Evolutionary conservation across 1,284 basidiomycete genomes (phyloP), one percentile per base, ranked within the genome.

Genomic region (Marasmius tenuissimus): DNA sequence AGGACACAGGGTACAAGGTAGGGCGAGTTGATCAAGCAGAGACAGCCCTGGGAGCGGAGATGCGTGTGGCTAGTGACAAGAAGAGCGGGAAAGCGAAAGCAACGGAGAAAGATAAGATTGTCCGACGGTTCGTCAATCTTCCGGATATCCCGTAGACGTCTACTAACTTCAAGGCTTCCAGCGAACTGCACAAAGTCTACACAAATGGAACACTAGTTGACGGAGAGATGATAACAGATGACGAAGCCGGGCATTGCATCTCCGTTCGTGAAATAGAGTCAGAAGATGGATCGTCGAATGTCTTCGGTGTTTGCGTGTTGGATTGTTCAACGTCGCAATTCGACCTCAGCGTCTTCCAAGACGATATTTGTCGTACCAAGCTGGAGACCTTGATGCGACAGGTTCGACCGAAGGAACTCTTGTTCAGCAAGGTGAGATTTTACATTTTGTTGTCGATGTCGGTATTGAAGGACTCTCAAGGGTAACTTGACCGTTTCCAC

Each of bases 141-240:
- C 16, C 14, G 20, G 39, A 18, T 34, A 14, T n/a, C 35, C 16
- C 16, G 18, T 16, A 6, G 27, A 10, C 12, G 47, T 22, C 57
- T 40, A 12, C 39, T 18, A 27, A 37, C 16, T 11, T 35, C 18
- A 38, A n/a, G 7, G n/a, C 39, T 27, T 37, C 10, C 48, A 91
- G 97, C 61, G 97, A 97, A 71, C 83, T 99, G 49, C 92, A 93
- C 71, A 96, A 97, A 78, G 95, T 99, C 42, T 92, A 97, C 73
- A 99, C 97, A 0, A 95, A 94, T 62, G 97, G 97, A 8, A 99
- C 97, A 0, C 90, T 99, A 34, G 92, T 98, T 59, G 97, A 99
- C 69, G 88, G 90, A 6, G 87, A 89, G 50, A 88, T 97, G 62
- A 82, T 99, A 33, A 92, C 87, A 1, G 93, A 98, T 63, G 97